phyloP scores from a whole-genome alignment of 805 yeast species.

The Debaryomyces hansenii region DNA sequence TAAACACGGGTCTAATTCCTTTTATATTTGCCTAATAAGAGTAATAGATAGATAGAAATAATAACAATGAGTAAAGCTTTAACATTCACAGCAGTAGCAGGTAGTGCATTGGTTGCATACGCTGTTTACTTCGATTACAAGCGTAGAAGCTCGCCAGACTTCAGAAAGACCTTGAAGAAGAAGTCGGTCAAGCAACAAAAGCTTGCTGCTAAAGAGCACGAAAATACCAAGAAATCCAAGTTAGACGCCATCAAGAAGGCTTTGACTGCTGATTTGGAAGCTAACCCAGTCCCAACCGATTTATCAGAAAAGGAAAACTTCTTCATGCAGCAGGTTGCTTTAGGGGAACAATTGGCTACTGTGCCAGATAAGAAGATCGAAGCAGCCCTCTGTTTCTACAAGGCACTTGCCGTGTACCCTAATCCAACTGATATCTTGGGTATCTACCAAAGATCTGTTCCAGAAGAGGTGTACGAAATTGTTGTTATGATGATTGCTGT shows the following conservation, averaged over 20 bases:
- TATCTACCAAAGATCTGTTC: slow-evolving; percentile 86
- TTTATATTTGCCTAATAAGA: background rate
- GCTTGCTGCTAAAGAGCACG: slow-evolving; percentile 51
- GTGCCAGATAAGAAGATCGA: slow-evolving; percentile 68
- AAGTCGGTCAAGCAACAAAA: slow-evolving; percentile 62
- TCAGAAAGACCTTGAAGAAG: slow-evolving; percentile 74
- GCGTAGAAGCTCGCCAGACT: slow-evolving; percentile 79
- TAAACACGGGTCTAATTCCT: background rate
- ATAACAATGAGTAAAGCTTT: slow-evolving; percentile 27
- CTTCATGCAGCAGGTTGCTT: slow-evolving; percentile 80
- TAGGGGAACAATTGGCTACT: slow-evolving; percentile 79
- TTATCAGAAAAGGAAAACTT: slow-evolving; percentile 68
- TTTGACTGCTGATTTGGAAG: slow-evolving; percentile 61
- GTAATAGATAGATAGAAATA: background rate
- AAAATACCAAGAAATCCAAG: slow-evolving; percentile 59
- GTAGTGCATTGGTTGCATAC: slow-evolving; percentile 66
- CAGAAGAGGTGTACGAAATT: slow-evolving; percentile 77
- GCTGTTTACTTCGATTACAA: slow-evolving; percentile 88
- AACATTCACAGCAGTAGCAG: slow-evolving; percentile 43
- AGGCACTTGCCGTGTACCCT: slow-evolving; percentile 91
- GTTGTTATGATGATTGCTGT: slow-evolving; percentile 87
- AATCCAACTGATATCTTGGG: slow-evolving; percentile 90
- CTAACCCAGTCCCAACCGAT: slow-evolving; percentile 74
- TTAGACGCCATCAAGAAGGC: slow-evolving; percentile 60
- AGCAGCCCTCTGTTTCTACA: slow-evolving; percentile 89